Conservation (phyloP, 1,284 basidiomycete genomes). For the Irpex sp. region DNA sequence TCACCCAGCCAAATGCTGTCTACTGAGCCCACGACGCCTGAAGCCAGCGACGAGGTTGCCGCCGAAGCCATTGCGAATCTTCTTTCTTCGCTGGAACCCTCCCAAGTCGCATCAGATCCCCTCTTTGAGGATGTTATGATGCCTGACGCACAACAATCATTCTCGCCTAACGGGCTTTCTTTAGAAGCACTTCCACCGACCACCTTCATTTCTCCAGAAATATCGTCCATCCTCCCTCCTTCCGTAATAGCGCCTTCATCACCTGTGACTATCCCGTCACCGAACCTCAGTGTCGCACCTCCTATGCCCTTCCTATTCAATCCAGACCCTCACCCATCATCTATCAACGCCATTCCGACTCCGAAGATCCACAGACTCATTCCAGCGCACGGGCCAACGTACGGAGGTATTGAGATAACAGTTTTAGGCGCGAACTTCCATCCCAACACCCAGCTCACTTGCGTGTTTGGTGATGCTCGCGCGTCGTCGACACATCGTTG, state of each 20-base stretch:
- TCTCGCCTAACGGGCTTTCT: conserved; percentile 1
- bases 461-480: conserved; percentile 83
- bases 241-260: not conserved
- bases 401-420: conserved; percentile 94
- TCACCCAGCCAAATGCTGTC: conserved; percentile 20
- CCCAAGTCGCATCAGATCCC: conserved; percentile 11
- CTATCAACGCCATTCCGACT: conserved; percentile 41
- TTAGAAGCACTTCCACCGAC: conserved; percentile 13
- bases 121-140: conserved; percentile 26
- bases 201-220: conserved; percentile 15
- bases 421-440: conserved; percentile 90
- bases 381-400: conserved; percentile 87
- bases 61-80: conserved; percentile 8
- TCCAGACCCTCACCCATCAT: conserved; percentile 33
- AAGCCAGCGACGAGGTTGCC: conserved; percentile 10
- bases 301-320: conserved; percentile 69
- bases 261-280: conserved; percentile 20
- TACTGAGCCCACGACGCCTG: conserved; percentile 19
- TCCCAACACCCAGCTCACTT: conserved; percentile 62
- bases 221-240: conserved; percentile 16
- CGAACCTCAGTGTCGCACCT: conserved; percentile 18
- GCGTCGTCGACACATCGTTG: conserved; percentile 87
- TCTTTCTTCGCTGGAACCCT: conserved; percentile 14
- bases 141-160: conserved; percentile 18
- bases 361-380: conserved; percentile 84